These are phyloP conservation scores for Pseudogymnoascus verrucosus DNA, from an alignment of 2,329 filamentous ascomycete genomes.

Conservation along the genomic window DNA sequence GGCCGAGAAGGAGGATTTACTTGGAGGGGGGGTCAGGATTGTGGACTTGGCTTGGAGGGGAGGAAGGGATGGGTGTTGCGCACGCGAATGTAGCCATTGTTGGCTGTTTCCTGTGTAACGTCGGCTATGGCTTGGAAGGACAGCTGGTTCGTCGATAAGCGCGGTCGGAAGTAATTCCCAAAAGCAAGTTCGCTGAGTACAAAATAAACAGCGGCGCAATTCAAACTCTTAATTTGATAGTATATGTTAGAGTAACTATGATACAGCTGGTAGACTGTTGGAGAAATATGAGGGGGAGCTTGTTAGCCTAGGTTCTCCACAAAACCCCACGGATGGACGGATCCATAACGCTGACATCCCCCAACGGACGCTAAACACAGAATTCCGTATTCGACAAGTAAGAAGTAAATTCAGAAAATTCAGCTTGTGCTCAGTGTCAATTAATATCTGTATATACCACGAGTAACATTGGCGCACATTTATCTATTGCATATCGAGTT, in stretches of 20 bases:
- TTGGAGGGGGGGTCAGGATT: constrained; percentile 25
- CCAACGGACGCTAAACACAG: not conserved
- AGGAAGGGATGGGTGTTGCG: constrained; percentile 19
- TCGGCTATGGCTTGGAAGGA: constrained; percentile 9
- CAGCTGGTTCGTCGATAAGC: not conserved
- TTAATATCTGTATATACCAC: not conserved
- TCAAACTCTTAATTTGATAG: not conserved
- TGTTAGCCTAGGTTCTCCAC: not conserved
- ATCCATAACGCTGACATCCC: not conserved
- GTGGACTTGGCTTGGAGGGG: not conserved
- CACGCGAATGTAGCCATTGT: constrained; percentile 44
- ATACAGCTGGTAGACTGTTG: not conserved
- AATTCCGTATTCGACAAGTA: not conserved
- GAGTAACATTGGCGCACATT: not conserved
- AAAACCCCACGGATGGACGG: not conserved
- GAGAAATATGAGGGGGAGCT: not conserved
- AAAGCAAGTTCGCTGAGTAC: not conserved
- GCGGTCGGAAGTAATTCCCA: not conserved
- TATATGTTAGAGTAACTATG: not conserved
- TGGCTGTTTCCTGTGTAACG: not conserved
- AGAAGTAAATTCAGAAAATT: not conserved
- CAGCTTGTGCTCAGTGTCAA: not conserved
- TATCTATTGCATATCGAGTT: not conserved
- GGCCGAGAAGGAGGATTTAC: constrained; percentile 47
- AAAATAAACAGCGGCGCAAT: not conserved